Base-by-base conservation (phyloP, 305 asterid genomes). In the Rubia balearica region DNA sequence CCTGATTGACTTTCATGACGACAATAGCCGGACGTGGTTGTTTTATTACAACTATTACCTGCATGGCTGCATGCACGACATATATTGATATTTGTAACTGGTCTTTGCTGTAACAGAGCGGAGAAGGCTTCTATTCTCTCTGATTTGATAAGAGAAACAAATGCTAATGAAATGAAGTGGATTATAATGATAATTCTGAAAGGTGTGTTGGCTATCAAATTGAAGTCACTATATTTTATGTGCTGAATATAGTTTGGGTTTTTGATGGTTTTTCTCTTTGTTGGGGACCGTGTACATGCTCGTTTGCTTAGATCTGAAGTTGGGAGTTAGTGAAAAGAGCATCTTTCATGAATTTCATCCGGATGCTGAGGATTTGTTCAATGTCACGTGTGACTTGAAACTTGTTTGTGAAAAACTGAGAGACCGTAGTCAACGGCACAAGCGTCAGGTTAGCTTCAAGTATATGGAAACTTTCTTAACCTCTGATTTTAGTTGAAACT, bases 151-250 rank as follows among this genome's bases (percentile, higher is more conserved):
- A 86, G 86, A 85, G 88, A 87, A 77, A 93, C 98, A 69, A 90
- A 93, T 80, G 92, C 90, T 55, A 87, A 90, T 77, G 97, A 93
- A 86, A 93, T 93, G 98, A 93, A 90, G 87, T 93, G 98, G 97
- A 93, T 93, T 67, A 75, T 89, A 73, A 90, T 93, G 98, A 89
- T 93, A 78, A 90, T 93, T 79, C 96, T 90, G 67, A 93, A 93
- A 90, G 98, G 97, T 90, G 73, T 68, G 61, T 62, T 71, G 70
- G 7, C 46, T 67, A 27, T 30, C 30, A 2, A 51, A 33, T 68
- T 30, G 19, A 27, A 30, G 14, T 9, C 27, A 19, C 33, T n/a
- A 49, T 43, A 10, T 69, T 48, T 14, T 36, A 33, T 63, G 51
- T 43, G 27, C 11, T 33, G 19, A 38, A 22, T 36, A 70, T 14